Evolutionary conservation across 768 basidiomycete genomes (phyloP).

Genomic region (Pleurotus ostreatus): DNA sequence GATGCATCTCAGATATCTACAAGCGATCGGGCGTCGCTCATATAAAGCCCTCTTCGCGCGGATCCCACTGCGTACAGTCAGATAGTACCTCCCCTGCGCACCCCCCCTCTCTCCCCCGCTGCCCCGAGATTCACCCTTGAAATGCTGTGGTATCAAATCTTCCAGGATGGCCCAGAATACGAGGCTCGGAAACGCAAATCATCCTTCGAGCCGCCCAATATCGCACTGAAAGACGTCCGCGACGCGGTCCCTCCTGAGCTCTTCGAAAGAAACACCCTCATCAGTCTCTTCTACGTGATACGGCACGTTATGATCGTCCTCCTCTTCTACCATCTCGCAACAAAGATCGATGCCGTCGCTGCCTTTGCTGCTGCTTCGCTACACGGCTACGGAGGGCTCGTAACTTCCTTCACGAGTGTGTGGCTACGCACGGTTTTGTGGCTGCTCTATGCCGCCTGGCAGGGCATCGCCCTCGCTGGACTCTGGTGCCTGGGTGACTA

Average conservation of each 20-base stretch:
- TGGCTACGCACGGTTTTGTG: slow-evolving; percentile 27
- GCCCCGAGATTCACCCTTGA: neutral
- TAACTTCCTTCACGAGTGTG: slow-evolving; percentile 14
- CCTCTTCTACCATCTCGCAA: slow-evolving; percentile 35
- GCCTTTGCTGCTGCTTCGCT: neutral
- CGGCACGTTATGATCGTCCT: slow-evolving; percentile 37
- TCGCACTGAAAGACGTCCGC: slow-evolving; percentile 40
- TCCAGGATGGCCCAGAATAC: slow-evolving; percentile 48
- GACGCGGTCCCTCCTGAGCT: slow-evolving; percentile 45
- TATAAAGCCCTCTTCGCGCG: neutral
- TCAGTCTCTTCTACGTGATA: slow-evolving; percentile 38
- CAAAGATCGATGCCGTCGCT: slow-evolving; percentile 22
- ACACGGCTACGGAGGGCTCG: slow-evolving; percentile 8
- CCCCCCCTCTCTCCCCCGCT: neutral
- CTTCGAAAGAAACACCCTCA: slow-evolving; percentile 39
- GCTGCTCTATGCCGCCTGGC: slow-evolving; percentile 48
- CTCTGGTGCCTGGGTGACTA: slow-evolving; percentile 40
- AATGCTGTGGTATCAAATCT: slow-evolving; percentile 40
- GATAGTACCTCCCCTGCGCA: neutral
- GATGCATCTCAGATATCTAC: neutral
- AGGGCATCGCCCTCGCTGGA: slow-evolving; percentile 41
- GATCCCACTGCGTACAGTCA: neutral
- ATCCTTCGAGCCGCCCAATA: slow-evolving; percentile 37
- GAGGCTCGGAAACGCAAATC: slow-evolving; percentile 34
- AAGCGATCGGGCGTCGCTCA: neutral